Percentiles rank a stretch among this genome's conserved stretches.
Evolutionary conservation across 176 grass and related monocot genomes (phyloP).

Genomic region (Oryza glaberrima): DNA sequence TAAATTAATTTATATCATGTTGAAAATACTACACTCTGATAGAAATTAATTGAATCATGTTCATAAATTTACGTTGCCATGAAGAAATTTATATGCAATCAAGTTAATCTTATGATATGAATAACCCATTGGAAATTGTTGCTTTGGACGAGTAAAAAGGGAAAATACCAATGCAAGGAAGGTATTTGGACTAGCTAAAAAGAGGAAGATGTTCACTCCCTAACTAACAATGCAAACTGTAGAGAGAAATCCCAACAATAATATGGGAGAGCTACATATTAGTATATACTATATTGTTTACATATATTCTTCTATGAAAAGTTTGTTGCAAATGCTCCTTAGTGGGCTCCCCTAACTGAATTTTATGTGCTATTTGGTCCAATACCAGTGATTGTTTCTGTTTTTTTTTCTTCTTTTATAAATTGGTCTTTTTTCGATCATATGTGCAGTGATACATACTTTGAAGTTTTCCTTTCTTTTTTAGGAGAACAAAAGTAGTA

Average conservation of each 20-base stretch:
- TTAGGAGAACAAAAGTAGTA: background rate
- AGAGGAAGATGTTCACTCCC: background rate
- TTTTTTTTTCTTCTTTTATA: background rate
- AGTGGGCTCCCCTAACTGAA: background rate
- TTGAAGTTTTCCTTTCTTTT: background rate
- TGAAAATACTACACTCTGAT: background rate
- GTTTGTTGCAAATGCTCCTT: background rate
- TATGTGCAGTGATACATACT: background rate
- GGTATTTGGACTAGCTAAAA: background rate
- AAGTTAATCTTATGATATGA: background rate
- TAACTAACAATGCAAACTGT: background rate
- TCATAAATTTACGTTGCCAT: background rate
- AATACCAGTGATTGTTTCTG: background rate
- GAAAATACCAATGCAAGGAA: background rate
- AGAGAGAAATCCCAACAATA: background rate
- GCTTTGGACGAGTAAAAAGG: background rate
- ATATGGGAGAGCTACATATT: background rate
- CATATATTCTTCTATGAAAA: background rate
- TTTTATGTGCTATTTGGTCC: background rate
- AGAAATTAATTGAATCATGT: background rate
- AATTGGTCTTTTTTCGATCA: background rate
- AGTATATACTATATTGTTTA: too few species aligned
- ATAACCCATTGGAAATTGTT: background rate
- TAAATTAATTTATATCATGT: background rate
- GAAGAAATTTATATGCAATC: background rate